Evolutionary conservation across 2,329 filamentous ascomycete genomes (phyloP).

Genomic region (Nigrospora osmanthi): DNA sequence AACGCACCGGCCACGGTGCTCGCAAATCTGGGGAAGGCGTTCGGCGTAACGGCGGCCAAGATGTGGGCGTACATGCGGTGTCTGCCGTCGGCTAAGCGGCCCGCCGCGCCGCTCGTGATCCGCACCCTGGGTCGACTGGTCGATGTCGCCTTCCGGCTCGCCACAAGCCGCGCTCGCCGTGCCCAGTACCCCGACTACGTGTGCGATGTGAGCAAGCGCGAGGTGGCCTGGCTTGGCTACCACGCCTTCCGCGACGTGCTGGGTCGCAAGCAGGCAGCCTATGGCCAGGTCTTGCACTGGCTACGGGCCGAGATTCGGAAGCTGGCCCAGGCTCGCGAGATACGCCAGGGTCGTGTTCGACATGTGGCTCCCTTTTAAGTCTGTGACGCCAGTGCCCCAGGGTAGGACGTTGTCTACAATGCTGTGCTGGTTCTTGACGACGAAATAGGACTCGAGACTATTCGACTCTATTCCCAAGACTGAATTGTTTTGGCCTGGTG

Average conservation of each 20-base stretch:
- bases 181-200: conserved; percentile 40
- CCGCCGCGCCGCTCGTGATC: conserved; percentile 51
- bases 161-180: conserved; percentile 46
- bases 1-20: conserved; percentile 65
- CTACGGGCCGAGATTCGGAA: conserved; percentile 41
- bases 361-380: conserved; percentile 1
- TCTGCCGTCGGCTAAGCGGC: conserved; percentile 49
- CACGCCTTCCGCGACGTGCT: conserved; percentile 65
- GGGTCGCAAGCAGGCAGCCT: conserved; percentile 61
- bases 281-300: conserved; percentile 60
- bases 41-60: conserved; percentile 72
- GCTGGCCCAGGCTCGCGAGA: conserved; percentile 25
- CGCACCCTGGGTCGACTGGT: conserved; percentile 60
- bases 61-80: conserved; percentile 55
- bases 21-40: conserved; percentile 66
- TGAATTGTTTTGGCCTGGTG: no score
- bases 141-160: conserved; percentile 54
- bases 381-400: no score
- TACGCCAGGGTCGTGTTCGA: conserved; percentile 15
- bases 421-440: no score
- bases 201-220: conserved; percentile 51
- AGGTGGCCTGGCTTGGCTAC: conserved; percentile 58
- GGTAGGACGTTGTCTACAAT: no score
- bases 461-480: no score
- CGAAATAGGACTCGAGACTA: no score